Base-by-base conservation (phyloP, 768 basidiomycete species). In the Macrocybe gigantea region DNA sequence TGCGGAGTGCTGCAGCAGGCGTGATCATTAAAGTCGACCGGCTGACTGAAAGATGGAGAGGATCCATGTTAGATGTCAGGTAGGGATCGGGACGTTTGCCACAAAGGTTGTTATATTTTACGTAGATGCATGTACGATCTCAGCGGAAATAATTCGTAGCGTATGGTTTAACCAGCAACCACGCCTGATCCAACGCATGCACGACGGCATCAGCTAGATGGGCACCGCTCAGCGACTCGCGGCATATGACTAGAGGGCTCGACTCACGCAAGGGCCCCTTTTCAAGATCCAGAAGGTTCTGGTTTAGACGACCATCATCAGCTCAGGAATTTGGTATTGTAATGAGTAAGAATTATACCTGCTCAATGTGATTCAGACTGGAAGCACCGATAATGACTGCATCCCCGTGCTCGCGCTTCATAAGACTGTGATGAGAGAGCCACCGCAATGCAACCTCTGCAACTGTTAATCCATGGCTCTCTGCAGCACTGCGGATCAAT, bases 1-100 rank as follows among this genome's bases (percentile, higher is more conserved):
- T 92, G 33, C 77, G 75, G 46, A 78, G 83, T 46, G 82, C 81
- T 1, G 82, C 85, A 2, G 91, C 90, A 1, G 90, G 89, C 0
- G 85, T 93, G 1, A 61, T 94, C 38, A 64, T 96, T 47, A 90
- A 88, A 60, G 77, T 90, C 5, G 86, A 92, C 44, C 81, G 83
- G 52, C 65, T 90, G 12, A 74, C 76, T 4, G 78, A 78, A 37
- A 79, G 68, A 59, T 89, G 86, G 85, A 70, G 78, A 35, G 73
- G 80, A 41, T 77, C 80, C 0, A 82, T 89, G 76, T 65, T 82
- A 34, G 72, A 74, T 54, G 58, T 47, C 43, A 48, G 59, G 39
- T 60, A 48, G 43, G 31, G 11, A 4, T n/a, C 22, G 12, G 31
- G 31, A 9, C 39, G 31, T 32, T 34, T 36, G 15, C n/a, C 8